Evolutionary conservation across 352 stramenopile species (phyloP).

Genomic region (Globisporangium middletonii): DNA sequence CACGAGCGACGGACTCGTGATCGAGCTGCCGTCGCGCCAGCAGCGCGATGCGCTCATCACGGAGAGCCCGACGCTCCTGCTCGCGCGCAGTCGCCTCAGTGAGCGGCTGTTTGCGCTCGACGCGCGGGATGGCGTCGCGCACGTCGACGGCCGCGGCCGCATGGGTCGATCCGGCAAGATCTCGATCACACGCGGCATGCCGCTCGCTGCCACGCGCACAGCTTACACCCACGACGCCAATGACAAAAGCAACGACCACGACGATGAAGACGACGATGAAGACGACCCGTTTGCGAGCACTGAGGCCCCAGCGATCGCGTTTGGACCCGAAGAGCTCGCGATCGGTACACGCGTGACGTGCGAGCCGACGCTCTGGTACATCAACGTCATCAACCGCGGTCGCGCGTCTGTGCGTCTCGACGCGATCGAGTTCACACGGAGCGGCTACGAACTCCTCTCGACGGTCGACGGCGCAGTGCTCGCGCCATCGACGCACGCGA

Average conservation of each 20-base stretch:
- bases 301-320: constrained; percentile 25
- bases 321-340: constrained; percentile 26
- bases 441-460: constrained; percentile 29
- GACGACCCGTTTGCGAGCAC: constrained; percentile 2
- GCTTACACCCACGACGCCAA: too few relatives aligned
- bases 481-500: constrained; percentile 24
- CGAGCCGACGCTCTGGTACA: constrained; percentile 18
- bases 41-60: constrained; percentile 4
- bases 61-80: constrained; percentile 7
- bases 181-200: constrained; percentile 28
- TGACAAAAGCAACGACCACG: too few relatives aligned
- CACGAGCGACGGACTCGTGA: background rate
- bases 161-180: constrained; percentile 21
- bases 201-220: background rate
- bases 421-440: constrained; percentile 34
- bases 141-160: constrained; percentile 7
- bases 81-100: background rate
- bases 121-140: background rate
- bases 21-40: constrained; percentile 11
- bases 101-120: constrained; percentile 6
- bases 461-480: constrained; percentile 31
- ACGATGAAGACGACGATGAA: background rate
- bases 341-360: constrained; percentile 37
- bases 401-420: constrained; percentile 24
- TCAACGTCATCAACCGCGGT: constrained; percentile 36